Conservation (phyloP, 2,329 filamentous ascomycete species). For the Camptophora hylomeconis region DNA sequence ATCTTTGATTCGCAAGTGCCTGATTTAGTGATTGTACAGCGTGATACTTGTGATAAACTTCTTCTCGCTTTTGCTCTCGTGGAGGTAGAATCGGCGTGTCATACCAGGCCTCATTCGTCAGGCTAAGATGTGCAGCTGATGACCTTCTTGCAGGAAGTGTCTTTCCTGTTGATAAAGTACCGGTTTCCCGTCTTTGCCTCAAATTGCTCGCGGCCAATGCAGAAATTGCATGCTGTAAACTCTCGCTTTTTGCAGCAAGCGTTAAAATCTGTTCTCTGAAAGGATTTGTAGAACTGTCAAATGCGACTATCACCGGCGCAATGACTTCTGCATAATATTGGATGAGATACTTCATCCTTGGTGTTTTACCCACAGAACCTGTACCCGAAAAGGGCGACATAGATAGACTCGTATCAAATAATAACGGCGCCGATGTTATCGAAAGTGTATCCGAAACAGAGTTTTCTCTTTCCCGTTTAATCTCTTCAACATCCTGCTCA, state of each 20-base stretch:
- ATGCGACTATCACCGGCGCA: constrained; percentile 80
- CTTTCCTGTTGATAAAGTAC: constrained; percentile 41
- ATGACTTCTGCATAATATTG: constrained; percentile 91
- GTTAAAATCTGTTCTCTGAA: constrained; percentile 72
- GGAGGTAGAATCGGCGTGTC: constrained; percentile 30
- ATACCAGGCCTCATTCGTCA: constrained; percentile 26
- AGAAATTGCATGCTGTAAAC: constrained; percentile 84
- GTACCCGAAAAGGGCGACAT: constrained; percentile 10
- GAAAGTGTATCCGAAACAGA: constrained; percentile 8
- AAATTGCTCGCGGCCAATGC: constrained; percentile 81
- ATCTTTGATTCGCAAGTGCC: constrained; percentile 63
- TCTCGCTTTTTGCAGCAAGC: constrained; percentile 63
- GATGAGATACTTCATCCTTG: constrained; percentile 76
- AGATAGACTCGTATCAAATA: constrained; percentile 8
- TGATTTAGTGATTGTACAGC: constrained; percentile 74
- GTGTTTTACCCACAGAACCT: constrained; percentile 45
- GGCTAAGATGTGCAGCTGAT: constrained; percentile 31
- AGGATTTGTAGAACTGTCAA: constrained; percentile 75
- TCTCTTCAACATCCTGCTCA: constrained; percentile 20
- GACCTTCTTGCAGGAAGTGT: constrained; percentile 37
- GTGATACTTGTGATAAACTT: constrained; percentile 71
- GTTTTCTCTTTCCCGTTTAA: constrained; percentile 4
- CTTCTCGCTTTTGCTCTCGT: constrained; percentile 56
- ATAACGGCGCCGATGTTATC: constrained; percentile 3
- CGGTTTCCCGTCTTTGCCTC: constrained; percentile 57